Evolutionary conservation across 129 eudicot genomes (phyloP), one percentile per base, ranked within the genome.

Genomic region (Apium graveolens): DNA sequence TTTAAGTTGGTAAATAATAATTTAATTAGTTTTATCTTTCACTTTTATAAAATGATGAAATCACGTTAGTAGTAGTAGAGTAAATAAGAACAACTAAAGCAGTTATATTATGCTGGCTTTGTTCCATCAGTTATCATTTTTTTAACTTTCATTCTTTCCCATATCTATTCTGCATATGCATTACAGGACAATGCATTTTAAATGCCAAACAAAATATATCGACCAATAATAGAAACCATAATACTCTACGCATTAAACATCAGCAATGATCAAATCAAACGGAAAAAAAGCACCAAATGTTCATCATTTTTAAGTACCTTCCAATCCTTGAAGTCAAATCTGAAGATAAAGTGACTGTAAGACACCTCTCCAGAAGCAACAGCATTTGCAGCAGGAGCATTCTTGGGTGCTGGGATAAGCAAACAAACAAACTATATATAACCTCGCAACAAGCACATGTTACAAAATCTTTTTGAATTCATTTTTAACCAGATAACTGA

Each of bases 291-390:
- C 44, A 42, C 13, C 60, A 18, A 24, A 16, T 9, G 39, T 9
- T 31, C 13, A 49, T 16, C 7, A 4, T 63, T 73, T 32, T 51
- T 24, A 76, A 3, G 46, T 90, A 96, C 99, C 99, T 96, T 90
- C 97, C 97, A 96, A 73, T 96, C 99, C 81, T 70, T 82, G 75
- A 88, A 96, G 81, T 92, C 97, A 79, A 88, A 86, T 86, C 97
- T 89, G 88, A 96, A 96, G 81, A 90, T 83, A 46, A 96, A 96
- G 79, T 96, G 97, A 53, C 87, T 63, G 81, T 86, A 92, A 11
- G 92, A 57, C 78, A 89, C 90, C 81, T 90, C 96, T 78, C 97
- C 90, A 26, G 99, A 90, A 53, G 85, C 86, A 75, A 96, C 87
- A 48, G 93, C 85, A 85, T 82, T 82, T 7, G 97, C 94, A 83